A percentile compares a stretch with the other conserved stretches of the same genome.
Conservation (phyloP, 1,139 yeast genomes). For the Pneumocystis oryctolagi region DNA sequence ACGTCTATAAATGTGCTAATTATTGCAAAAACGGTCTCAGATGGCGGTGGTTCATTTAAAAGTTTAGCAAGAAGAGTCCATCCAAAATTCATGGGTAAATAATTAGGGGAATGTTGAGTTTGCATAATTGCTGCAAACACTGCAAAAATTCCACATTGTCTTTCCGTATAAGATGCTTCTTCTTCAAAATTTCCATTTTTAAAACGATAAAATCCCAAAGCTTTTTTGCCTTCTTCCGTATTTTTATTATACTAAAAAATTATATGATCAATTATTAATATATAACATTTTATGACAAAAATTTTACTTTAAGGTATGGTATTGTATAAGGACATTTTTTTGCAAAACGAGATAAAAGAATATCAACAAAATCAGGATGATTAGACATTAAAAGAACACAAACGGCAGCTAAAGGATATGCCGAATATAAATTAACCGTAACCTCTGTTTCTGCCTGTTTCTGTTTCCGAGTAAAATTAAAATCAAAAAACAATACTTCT, state of each 20-base stretch:
- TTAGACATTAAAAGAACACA: slow-evolving; percentile 39
- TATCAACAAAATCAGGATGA: slow-evolving; percentile 54
- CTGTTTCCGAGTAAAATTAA: background rate
- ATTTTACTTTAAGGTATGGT: slow-evolving; percentile 30
- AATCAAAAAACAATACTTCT: too few relatives aligned
- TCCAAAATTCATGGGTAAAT: slow-evolving; percentile 35
- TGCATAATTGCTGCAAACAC: slow-evolving; percentile 61
- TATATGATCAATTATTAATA: slow-evolving; percentile 30
- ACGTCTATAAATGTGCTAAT: slow-evolving; percentile 91
- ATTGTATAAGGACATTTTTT: slow-evolving; percentile 83
- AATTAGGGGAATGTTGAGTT: slow-evolving; percentile 27
- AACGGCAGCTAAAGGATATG: slow-evolving; percentile 63
- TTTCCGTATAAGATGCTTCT: slow-evolving; percentile 49
- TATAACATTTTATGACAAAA: slow-evolving; percentile 6
- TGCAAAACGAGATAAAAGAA: slow-evolving; percentile 62
- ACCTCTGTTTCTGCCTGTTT: slow-evolving; percentile 91
- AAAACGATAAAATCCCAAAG: slow-evolving; percentile 77
- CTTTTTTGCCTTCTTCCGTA: slow-evolving; percentile 64
- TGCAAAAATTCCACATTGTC: slow-evolving; percentile 73
- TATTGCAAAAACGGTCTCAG: slow-evolving; percentile 51
- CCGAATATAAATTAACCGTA: slow-evolving; percentile 60
- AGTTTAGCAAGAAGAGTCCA: slow-evolving; percentile 67
- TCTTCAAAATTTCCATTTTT: slow-evolving; percentile 28
- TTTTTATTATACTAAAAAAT: slow-evolving; percentile 36
- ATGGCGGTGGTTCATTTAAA: slow-evolving; percentile 36